Evolutionary conservation across 208 protist genomes (phyloP), one percentile per base, ranked within the genome.

Genomic region (Trypanosoma boissoni): DNA sequence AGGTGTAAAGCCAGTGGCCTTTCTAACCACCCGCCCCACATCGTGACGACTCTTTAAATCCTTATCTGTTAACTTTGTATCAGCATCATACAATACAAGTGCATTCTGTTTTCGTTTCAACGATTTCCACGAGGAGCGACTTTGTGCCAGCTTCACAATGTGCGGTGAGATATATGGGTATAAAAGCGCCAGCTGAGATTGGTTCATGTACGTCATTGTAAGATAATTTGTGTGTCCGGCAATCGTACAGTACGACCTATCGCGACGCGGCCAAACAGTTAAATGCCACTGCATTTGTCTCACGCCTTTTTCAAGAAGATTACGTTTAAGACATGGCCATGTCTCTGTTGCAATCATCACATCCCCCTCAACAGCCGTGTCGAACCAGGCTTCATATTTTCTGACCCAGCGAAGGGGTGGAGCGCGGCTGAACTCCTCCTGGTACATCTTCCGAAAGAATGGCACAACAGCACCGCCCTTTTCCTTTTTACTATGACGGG

Each of bases 291-390:
- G 68, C 32, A 74, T 48, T 48, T 70, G 61, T n/a, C 62, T 1
- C 10, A 56, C 48, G 3, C 68, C 62, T 24, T 31, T 45, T 23
- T 23, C 21, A 12, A 45, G 28, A 36, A 31, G 42, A 42, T 48
- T 14, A 10, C 9, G 36, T 3, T 70, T 28, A 31, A 50, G 0
- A 48, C 68, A 74, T 16, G 53, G 26, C 61, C 68, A 69, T 12
- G 68, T 74, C 29, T 69, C 61, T 24, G 61, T 74, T 42, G 37
- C 61, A 45, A 74, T 70, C n/a, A 64, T 29, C 28, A 74, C 62
- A 58, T 69, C 61, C 1, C 60, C 62, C 28, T 56, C 55, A 6
- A 49, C 32, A 32, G 50, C 61, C n/a, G 24, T 18, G 3, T 44
- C 23, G 16, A 46, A 52, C 68, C 61, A 74, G 4, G 5, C 8